Evolutionary conservation across 202 grass and related monocot genomes (phyloP), one percentile per base, ranked within the genome.

Genomic region (Eragrostis tef): DNA sequence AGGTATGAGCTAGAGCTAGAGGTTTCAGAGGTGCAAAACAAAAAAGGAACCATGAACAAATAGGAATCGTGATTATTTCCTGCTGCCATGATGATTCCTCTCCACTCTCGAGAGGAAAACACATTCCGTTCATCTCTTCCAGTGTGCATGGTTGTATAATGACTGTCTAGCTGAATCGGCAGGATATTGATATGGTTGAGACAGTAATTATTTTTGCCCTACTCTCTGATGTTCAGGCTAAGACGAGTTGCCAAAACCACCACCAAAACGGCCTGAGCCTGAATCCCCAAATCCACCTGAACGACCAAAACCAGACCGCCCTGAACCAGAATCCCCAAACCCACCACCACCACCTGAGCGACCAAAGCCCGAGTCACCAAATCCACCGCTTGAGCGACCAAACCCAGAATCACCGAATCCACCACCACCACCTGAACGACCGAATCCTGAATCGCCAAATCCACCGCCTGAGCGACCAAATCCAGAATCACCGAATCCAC

Each of bases 381-480:
- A 84, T n/a, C 66, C 65, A 39, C 80, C 79, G 12, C 80, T 70
- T 20, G 65, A 85, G 52, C 81, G 81, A 20, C 84, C 47, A n/a
- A 47, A 85, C 44, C 81, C 57, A 11, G 78, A 57, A 6, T 21
- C 42, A 64, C 68, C 79, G 3, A 51, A 82, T 10, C 79, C 79
- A 34, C 70, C 68, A 42, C 45, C 57, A 29, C 68, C 52, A 41
- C 86, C 57, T 62, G 84, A 91, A 27, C 85, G 72, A 29, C 79
- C 56, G 6, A 77, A 84, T 9, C 75, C 74, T 0, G 90, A 84
- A 25, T 74, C 58, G 1, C 89, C 62, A 1, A 50, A 89, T 22
- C 86, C 64, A 51, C 80, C 83, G n/a, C 80, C 74, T 44, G 90
- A 86, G 60, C 83, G 86, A 0, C 83, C 86, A 45, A 86, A 92